phyloP scores from a whole-genome alignment of 345 rosid genomes.

The Dimocarpus longan region DNA sequence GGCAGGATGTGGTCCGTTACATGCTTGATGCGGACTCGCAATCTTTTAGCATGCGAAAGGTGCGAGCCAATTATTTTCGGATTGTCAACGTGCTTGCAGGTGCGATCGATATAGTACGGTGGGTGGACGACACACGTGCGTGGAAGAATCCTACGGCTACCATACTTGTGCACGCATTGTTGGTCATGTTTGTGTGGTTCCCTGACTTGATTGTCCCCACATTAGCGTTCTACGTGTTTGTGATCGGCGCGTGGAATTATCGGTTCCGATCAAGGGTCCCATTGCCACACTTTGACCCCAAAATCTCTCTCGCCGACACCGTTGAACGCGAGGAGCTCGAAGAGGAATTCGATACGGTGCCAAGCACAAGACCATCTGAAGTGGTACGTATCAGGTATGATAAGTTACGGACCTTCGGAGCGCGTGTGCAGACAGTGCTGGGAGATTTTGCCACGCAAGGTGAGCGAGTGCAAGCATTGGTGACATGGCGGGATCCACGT shows the following conservation, averaged over 20 bases:
- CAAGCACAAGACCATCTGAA: constrained; percentile 56
- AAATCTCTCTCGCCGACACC: constrained; percentile 59
- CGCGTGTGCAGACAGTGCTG: constrained; percentile 59
- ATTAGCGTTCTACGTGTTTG: constrained; percentile 67
- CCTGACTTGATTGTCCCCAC: constrained; percentile 81
- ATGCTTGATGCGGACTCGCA: constrained; percentile 77
- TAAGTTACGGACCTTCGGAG: constrained; percentile 55
- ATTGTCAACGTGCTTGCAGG: constrained; percentile 65
- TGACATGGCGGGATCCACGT: constrained; percentile 85
- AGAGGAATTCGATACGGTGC: constrained; percentile 75
- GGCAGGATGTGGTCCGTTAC: constrained; percentile 62
- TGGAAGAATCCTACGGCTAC: constrained; percentile 86
- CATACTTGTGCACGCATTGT: constrained; percentile 63
- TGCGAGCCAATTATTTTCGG: constrained; percentile 78
- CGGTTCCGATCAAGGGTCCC: constrained; percentile 56
- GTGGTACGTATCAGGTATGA: constrained; percentile 52
- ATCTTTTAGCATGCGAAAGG: constrained; percentile 75
- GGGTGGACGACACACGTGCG: constrained; percentile 76
- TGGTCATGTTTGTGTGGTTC: constrained; percentile 81
- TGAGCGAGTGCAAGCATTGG: constrained; percentile 73
- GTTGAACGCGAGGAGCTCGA: constrained; percentile 64
- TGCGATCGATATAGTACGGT: constrained; percentile 58
- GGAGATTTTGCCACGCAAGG: constrained; percentile 82
- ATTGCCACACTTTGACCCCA: constrained; percentile 71
- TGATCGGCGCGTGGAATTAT: constrained; percentile 78